Evolutionary conservation across 768 basidiomycete species (phyloP).

Genomic region (Coprinellus micaceus): DNA sequence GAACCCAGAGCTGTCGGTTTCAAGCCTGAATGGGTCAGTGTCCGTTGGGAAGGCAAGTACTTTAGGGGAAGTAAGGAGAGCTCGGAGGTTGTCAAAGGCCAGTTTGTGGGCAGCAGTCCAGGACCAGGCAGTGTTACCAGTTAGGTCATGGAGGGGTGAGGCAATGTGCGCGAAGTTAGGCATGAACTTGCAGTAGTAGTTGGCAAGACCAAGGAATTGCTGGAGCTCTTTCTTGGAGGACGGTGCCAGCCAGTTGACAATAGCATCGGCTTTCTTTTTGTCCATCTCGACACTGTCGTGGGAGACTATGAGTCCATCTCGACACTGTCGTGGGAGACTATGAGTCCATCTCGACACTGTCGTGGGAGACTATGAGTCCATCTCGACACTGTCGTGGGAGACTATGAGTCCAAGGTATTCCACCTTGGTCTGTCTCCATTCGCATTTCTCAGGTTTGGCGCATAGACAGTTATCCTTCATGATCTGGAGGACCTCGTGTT

Average conservation of each 20-base stretch:
- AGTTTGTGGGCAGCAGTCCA: constrained; percentile 19
- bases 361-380: too few species aligned
- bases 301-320: too few species aligned
- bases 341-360: too few species aligned
- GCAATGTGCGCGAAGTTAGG: background rate
- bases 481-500: constrained; percentile 3
- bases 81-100: constrained; percentile 29
- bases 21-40: constrained; percentile 20
- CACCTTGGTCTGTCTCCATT: background rate
- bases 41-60: constrained; percentile 20
- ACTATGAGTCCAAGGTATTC: constrained; percentile 15
- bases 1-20: constrained; percentile 28
- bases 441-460: constrained; percentile 7
- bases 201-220: constrained; percentile 9
- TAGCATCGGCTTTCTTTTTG: constrained; percentile 22
- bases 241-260: background rate
- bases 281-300: constrained; percentile 39
- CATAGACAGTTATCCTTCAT: constrained; percentile 1
- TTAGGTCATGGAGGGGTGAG: background rate
- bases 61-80: constrained; percentile 18
- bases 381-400: constrained; percentile 15
- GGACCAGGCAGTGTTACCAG: constrained; percentile 18
- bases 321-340: too few species aligned
- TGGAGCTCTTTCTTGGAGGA: background rate
- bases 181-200: constrained; percentile 10